These are phyloP conservation scores for Lentinula sp. DNA, from an alignment of 768 basidiomycete species.

Conservation along the genomic window DNA sequence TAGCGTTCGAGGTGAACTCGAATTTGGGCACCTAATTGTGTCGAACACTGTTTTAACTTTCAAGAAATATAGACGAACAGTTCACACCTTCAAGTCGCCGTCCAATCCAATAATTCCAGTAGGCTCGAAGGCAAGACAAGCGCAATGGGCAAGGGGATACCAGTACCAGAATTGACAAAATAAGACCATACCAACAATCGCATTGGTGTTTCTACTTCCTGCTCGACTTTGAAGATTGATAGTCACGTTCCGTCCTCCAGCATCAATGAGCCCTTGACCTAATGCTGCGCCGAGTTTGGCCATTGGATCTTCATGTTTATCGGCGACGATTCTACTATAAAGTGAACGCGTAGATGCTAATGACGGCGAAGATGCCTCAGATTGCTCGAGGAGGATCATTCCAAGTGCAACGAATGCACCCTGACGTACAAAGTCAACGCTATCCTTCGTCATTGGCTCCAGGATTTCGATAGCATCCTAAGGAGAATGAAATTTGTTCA, in stretches of 20 bases:
- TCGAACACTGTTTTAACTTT: not conserved
- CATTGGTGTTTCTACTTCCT: slow-evolving; percentile 87
- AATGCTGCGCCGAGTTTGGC: slow-evolving; percentile 96
- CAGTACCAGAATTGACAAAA: slow-evolving; percentile 99
- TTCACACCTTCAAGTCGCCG: slow-evolving; percentile 68
- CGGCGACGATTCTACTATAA: slow-evolving; percentile 83
- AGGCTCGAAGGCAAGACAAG: slow-evolving; percentile 88
- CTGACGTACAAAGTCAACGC: slow-evolving; percentile 97
- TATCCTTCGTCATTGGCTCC: slow-evolving; percentile 97
- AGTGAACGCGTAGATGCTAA: slow-evolving; percentile 75
- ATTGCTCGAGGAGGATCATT: slow-evolving; percentile 96
- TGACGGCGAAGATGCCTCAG: slow-evolving; percentile 83
- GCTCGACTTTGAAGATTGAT: slow-evolving; percentile 91
- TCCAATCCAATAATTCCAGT: slow-evolving; percentile 93
- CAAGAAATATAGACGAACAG: slow-evolving; percentile 11
- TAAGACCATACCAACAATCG: slow-evolving; percentile 95
- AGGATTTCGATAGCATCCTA: slow-evolving; percentile 95
- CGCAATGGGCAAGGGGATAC: slow-evolving; percentile 95
- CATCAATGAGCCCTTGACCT: slow-evolving; percentile 96
- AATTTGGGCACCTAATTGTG: slow-evolving; percentile 77
- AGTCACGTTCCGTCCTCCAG: slow-evolving; percentile 93
- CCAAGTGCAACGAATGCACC: slow-evolving; percentile 94
- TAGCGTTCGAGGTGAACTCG: slow-evolving; percentile 85
- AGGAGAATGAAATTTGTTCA: not conserved
- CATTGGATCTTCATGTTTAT: slow-evolving; percentile 99